These are phyloP conservation scores for Daldinia vernicosa DNA, from an alignment of 495 filamentous ascomycete species.

Conservation along the genomic window DNA sequence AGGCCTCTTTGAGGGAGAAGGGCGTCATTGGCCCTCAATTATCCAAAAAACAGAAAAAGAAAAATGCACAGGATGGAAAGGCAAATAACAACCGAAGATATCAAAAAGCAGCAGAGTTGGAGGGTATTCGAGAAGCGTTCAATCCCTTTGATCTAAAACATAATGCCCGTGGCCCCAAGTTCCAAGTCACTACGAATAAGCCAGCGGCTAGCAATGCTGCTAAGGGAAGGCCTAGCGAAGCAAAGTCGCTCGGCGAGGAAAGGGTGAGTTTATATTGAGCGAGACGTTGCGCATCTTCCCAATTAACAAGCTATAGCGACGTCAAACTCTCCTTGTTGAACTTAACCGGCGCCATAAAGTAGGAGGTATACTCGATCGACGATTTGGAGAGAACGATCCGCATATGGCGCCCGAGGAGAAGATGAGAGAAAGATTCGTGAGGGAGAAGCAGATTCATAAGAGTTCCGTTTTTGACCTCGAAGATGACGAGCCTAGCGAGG, in stretches of 20 bases:
- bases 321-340: constrained; percentile 82
- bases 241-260: constrained; percentile 88
- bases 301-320: constrained; percentile 59
- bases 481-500: constrained; percentile 74
- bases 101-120: constrained; percentile 76
- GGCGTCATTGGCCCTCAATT: constrained; percentile 88
- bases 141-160: constrained; percentile 95
- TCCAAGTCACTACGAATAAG: constrained; percentile 72
- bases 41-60: constrained; percentile 88
- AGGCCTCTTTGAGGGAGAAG: constrained; percentile 84
- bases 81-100: constrained; percentile 72
- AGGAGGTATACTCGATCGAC: constrained; percentile 89
- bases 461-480: constrained; percentile 88
- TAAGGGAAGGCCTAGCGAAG: constrained; percentile 77
- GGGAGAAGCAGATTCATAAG: constrained; percentile 80
- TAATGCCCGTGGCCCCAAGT: constrained; percentile 73
- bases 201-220: constrained; percentile 58
- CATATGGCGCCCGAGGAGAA: constrained; percentile 93
- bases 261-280: constrained; percentile 62
- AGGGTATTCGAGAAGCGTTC: constrained; percentile 90
- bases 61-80: constrained; percentile 70
- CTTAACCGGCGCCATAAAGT: constrained; percentile 88
- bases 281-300: neutral
- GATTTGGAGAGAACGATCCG: constrained; percentile 96
- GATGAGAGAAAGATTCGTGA: constrained; percentile 87